Percentiles rank a stretch among this genome's conserved stretches.
These are phyloP conservation scores for Diplocarpon rosae DNA, from an alignment of 2,329 filamentous ascomycete species.

Conservation along the genomic window DNA sequence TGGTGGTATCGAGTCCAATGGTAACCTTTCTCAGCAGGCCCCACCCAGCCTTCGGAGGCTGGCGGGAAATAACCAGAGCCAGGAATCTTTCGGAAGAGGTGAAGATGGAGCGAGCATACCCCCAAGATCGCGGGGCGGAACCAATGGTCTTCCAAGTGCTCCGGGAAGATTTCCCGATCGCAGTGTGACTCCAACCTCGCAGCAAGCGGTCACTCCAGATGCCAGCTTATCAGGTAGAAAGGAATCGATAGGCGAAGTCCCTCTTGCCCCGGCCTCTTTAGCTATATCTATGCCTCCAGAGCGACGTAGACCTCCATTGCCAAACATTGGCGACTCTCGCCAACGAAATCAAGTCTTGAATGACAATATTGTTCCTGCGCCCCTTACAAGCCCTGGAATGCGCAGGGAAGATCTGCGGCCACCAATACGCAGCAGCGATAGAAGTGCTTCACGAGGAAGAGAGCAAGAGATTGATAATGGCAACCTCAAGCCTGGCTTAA, in stretches of 20 bases:
- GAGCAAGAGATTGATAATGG: constrained; percentile 8
- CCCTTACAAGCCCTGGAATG: constrained; percentile 28
- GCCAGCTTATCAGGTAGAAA: constrained; percentile 13
- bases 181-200: constrained; percentile 23
- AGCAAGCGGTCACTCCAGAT: constrained; percentile 23
- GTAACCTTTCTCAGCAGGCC: constrained; percentile 11
- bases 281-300: constrained; percentile 24
- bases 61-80: constrained; percentile 23
- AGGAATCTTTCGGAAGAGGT: constrained; percentile 25
- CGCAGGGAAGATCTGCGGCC: constrained; percentile 26
- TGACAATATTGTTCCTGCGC: constrained; percentile 28
- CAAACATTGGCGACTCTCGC: constrained; percentile 22
- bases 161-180: constrained; percentile 26
- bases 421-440: constrained; percentile 27
- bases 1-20: constrained; percentile 20
- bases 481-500: not conserved
- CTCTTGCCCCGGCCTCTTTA: constrained; percentile 24
- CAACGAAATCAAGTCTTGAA: constrained; percentile 20
- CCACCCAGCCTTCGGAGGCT: constrained; percentile 21
- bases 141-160: constrained; percentile 21
- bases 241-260: constrained; percentile 17
- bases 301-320: constrained; percentile 27
- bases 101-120: constrained; percentile 23
- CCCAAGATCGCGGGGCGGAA: constrained; percentile 24
- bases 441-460: constrained; percentile 15